phyloP scores from a whole-genome alignment of 768 basidiomycete species.

The Termitomyces eurrhizus region DNA sequence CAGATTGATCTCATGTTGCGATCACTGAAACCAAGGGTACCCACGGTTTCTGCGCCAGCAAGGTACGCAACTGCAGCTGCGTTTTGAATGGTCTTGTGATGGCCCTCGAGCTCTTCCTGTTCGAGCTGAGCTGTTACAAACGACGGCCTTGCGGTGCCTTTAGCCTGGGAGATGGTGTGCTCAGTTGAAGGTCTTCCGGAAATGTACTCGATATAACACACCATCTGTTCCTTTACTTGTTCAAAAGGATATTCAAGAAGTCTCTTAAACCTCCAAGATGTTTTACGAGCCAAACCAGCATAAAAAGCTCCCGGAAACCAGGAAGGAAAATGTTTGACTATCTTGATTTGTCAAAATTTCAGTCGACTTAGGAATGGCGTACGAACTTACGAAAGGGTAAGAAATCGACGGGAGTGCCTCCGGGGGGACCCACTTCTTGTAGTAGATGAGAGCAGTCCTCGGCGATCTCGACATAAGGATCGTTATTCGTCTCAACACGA shows the following conservation, averaged over 20 bases:
- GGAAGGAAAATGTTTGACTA: constrained; percentile 26
- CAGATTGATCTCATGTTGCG: not conserved
- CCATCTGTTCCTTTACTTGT: constrained; percentile 27
- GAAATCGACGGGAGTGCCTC: constrained; percentile 12
- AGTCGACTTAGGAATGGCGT: not conserved
- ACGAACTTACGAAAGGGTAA: constrained; percentile 13
- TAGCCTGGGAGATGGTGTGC: not conserved
- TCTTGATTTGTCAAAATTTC: not conserved
- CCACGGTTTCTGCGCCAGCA: constrained; percentile 35
- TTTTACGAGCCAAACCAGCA: constrained; percentile 15
- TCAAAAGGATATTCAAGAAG: constrained; percentile 8
- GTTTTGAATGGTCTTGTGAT: constrained; percentile 13
- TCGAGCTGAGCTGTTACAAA: constrained; percentile 1
- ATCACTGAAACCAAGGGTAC: not conserved
- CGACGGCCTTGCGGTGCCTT: not conserved
- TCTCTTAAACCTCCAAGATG: constrained; percentile 1
- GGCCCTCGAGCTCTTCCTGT: constrained; percentile 1
- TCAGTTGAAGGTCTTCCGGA: not conserved
- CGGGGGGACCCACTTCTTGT: no score
- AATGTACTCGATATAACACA: constrained; percentile 5
- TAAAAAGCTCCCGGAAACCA: constrained; percentile 30
- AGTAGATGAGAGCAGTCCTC: not conserved
- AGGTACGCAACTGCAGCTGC: constrained; percentile 16
- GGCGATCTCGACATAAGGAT: constrained; percentile 10
- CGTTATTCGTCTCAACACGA: not conserved